Evolutionary conservation across 306 rosid genomes (phyloP).

Genomic region (Prunus mume): DNA sequence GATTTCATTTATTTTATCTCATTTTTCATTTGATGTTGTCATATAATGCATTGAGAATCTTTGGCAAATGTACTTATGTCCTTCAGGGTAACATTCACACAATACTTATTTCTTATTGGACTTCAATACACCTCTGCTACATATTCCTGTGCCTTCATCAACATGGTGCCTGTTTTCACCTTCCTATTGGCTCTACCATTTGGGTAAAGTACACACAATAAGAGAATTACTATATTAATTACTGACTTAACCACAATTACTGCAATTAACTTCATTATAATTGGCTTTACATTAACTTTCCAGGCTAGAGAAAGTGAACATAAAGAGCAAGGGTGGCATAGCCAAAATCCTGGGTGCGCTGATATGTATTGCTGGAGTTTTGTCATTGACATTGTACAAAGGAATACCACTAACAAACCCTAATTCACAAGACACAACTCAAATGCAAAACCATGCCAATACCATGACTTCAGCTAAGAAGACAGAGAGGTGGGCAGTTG

Average conservation of each 20-base stretch:
- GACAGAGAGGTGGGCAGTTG: slow-evolving; percentile 53
- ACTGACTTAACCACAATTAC: slow-evolving; percentile 9
- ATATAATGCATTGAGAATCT: neutral
- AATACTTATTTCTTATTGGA: slow-evolving; percentile 68
- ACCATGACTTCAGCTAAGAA: slow-evolving; percentile 16
- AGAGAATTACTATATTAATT: neutral
- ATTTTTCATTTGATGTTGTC: neutral
- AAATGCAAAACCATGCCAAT: neutral
- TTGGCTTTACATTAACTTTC: slow-evolving; percentile 2
- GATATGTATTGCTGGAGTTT: slow-evolving; percentile 62
- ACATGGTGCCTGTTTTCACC: slow-evolving; percentile 75
- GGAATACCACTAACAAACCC: slow-evolving; percentile 53
- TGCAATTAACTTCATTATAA: neutral
- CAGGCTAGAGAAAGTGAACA: slow-evolving; percentile 71
- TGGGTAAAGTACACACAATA: slow-evolving; percentile 45
- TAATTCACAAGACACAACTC: slow-evolving; percentile 16
- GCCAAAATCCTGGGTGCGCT: slow-evolving; percentile 64
- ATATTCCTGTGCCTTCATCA: slow-evolving; percentile 83
- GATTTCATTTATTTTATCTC: neutral
- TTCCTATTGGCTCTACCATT: slow-evolving; percentile 74
- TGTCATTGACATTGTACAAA: slow-evolving; percentile 59
- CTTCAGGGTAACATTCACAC: slow-evolving; percentile 64
- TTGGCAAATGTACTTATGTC: neutral
- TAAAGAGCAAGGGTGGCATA: slow-evolving; percentile 54
- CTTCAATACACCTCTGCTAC: slow-evolving; percentile 76